These are phyloP conservation scores for Aspergillus ustus DNA, from an alignment of 2,329 filamentous ascomycete species.

Conservation along the genomic window DNA sequence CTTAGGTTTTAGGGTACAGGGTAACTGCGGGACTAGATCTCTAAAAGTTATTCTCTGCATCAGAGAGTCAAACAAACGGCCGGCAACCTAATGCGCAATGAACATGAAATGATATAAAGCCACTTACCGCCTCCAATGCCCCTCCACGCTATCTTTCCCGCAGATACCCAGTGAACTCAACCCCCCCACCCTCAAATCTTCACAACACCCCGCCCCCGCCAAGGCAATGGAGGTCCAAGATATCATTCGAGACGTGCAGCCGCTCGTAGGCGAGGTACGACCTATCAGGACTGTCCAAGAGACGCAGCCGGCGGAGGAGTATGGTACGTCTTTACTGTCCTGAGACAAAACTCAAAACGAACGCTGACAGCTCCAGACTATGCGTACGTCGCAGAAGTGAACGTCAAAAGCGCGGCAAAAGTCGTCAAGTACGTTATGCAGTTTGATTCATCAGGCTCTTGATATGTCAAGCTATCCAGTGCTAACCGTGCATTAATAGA, in stretches of 20 bases:
- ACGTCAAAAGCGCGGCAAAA: conserved; percentile 49
- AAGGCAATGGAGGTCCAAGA: conserved; percentile 30
- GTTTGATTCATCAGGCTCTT: background rate
- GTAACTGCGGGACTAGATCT: conserved; percentile 10
- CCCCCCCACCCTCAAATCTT: background rate
- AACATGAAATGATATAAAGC: conserved; percentile 1
- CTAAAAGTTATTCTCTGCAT: background rate
- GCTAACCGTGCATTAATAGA: conserved; percentile 33
- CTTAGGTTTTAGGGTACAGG: conserved; percentile 33
- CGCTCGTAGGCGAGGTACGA: conserved; percentile 40
- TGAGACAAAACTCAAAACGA: background rate
- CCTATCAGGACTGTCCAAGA: conserved; percentile 52
- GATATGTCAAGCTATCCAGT: background rate
- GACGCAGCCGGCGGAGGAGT: conserved; percentile 44
- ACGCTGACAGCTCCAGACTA: conserved; percentile 35
- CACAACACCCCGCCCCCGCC: background rate
- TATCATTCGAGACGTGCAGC: conserved; percentile 32
- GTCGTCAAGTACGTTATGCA: conserved; percentile 47
- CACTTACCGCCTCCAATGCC: background rate
- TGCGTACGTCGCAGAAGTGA: conserved; percentile 51
- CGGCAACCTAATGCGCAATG: background rate
- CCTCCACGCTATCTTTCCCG: background rate
- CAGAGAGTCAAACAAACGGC: background rate
- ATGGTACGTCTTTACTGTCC: conserved; percentile 36
- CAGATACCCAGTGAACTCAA: background rate